These are phyloP conservation scores for Paracamarosporium sp. DNA, from an alignment of 2,329 filamentous ascomycete species.

Conservation along the genomic window DNA sequence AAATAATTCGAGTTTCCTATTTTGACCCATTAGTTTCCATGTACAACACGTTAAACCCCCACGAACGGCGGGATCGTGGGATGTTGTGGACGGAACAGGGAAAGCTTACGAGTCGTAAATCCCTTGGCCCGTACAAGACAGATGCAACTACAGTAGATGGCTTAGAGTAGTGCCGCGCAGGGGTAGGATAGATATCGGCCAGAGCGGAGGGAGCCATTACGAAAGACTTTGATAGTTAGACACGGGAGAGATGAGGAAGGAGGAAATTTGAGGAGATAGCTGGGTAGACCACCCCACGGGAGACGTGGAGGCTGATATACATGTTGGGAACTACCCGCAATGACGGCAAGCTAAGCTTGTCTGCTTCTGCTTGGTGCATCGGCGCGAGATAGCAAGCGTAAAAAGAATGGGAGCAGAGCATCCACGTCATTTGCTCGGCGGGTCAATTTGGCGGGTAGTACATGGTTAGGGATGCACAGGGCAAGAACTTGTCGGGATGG, in stretches of 20 bases:
- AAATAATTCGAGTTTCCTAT: conserved; percentile 63
- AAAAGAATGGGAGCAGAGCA: conserved; percentile 32
- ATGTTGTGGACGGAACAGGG: conserved; percentile 37
- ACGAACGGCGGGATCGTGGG: conserved; percentile 41
- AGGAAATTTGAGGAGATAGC: conserved; percentile 32
- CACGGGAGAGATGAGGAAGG: conserved; percentile 26
- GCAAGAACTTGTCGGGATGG: conserved; percentile 31
- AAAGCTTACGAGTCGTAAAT: conserved; percentile 50
- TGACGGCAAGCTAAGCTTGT: conserved; percentile 38
- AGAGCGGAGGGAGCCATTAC: conserved; percentile 51
- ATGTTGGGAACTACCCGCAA: conserved; percentile 33
- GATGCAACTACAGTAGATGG: conserved; percentile 47
- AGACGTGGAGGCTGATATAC: conserved; percentile 48
- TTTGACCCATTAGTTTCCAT: conserved; percentile 30
- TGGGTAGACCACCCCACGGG: conserved; percentile 41
- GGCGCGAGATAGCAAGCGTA: conserved; percentile 44
- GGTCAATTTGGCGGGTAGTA: conserved; percentile 44
- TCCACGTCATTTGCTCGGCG: conserved; percentile 48
- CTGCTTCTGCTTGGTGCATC: conserved; percentile 39
- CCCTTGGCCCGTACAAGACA: conserved; percentile 51
- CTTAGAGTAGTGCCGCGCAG: conserved; percentile 47
- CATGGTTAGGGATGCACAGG: conserved; percentile 43
- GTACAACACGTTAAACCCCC: conserved; percentile 35
- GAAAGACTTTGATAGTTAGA: conserved; percentile 29
- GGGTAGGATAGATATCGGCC: conserved; percentile 48